phyloP scores from a whole-genome alignment of 2,329 filamentous ascomycete genomes.

The Colletotrichum orchidophilum region DNA sequence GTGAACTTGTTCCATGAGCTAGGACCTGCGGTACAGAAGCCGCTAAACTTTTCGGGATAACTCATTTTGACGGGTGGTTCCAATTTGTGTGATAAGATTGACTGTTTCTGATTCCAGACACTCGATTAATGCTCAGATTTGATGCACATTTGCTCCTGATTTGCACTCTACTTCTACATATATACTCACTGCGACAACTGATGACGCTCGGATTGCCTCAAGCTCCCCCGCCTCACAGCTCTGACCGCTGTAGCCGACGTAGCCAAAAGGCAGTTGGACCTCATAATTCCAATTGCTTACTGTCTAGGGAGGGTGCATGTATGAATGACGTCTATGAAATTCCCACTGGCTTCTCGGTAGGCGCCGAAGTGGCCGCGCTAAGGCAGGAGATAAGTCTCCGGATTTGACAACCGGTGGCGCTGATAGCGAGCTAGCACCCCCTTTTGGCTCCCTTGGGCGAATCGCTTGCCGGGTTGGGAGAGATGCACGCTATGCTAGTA shows the following conservation, averaged over 20 bases:
- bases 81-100: background rate
- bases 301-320: background rate
- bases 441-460: background rate
- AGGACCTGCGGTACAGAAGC: conserved; percentile 53
- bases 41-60: conserved; percentile 55
- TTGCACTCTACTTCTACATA: background rate
- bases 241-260: background rate
- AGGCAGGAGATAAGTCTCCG: background rate
- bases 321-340: conserved; percentile 29
- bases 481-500: background rate
- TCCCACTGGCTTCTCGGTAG: background rate
- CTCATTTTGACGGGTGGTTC: conserved; percentile 43
- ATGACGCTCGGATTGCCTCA: conserved; percentile 18
- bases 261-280: background rate
- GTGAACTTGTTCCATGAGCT: conserved; percentile 53
- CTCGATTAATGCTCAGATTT: too few relatives aligned
- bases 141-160: too few relatives aligned
- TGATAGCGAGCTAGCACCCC: conserved; percentile 17
- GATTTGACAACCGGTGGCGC: background rate
- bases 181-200: background rate
- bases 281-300: background rate
- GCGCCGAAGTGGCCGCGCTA: background rate
- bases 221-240: background rate
- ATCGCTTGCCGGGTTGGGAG: conserved; percentile 16
- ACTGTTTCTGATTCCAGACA: fast-evolving